Base-by-base conservation (phyloP, 345 rosid genomes). In the Brassica carinata region DNA sequence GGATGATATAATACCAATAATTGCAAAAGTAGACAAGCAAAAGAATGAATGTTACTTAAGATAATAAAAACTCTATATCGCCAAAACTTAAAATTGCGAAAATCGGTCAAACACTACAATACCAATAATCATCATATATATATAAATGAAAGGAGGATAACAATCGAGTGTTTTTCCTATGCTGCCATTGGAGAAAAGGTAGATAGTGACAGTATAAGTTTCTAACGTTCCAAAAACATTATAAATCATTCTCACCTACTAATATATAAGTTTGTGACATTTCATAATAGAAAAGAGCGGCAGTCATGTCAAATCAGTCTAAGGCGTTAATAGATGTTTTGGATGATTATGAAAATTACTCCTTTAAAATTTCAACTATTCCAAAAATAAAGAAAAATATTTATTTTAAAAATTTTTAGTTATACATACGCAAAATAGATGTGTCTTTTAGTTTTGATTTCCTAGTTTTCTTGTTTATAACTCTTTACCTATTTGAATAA, bases 181-280 rank as follows among this genome's bases (percentile, higher is more conserved):
- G 65, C 90, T 88, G 88, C 27, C 45, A 72, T 73, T 73, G 5
- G 19, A 8, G 19, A 63, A 74, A 29, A 70, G 3, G 55, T 27
- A n/a, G 14, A 74, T 30, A 51, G 15, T 17, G 36, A 27, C 34
- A 8, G 65, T 27, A n/a, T 53, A 71, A 31, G 4, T 31, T 31
- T 31, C 34, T 3, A 31, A 31, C 34, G 5, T 31, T 31, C 5
- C 5, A 31, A 31, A 31, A 18, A 45, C 9, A 64, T 40, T 73
- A 61, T 43, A 31, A 31, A 43, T 67, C 27, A 55, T 19, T 51
- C 8, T 17, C 7, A 26, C 2, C 1, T 18, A 29, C 18, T 31
- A 31, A 31, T 31, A 31, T 31, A 3, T 31, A 31, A 31, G 30
- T n/a, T 33, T 68, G 5, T 66, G n/a, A 73, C 64, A 72, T 66